phyloP scores from a whole-genome alignment of 345 rosid species.

The Eutrema heterophyllum region DNA sequence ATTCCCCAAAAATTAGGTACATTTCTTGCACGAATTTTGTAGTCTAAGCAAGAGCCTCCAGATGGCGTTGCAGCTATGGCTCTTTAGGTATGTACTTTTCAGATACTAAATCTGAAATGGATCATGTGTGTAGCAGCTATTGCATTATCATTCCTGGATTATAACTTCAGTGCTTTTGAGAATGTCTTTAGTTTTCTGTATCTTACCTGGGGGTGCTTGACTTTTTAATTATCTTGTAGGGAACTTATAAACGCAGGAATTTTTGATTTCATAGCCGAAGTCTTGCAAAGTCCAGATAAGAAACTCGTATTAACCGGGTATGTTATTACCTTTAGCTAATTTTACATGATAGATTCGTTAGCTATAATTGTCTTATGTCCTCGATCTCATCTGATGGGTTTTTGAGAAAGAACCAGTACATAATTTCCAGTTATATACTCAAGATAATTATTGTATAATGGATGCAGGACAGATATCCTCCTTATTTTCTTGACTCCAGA shows the following conservation, averaged over 20 bases:
- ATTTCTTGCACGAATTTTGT: slow-evolving; percentile 85
- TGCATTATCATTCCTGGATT: neutral
- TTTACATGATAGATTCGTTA: slow-evolving; percentile 1
- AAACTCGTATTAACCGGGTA: slow-evolving; percentile 86
- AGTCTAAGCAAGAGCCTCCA: slow-evolving; percentile 75
- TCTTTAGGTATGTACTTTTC: slow-evolving; percentile 50
- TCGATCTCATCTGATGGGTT: slow-evolving; percentile 1
- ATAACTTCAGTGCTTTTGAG: neutral
- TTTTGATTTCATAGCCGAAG: slow-evolving; percentile 64
- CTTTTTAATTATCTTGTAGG: slow-evolving; percentile 38
- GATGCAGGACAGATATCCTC: slow-evolving; percentile 93
- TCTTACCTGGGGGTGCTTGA: neutral
- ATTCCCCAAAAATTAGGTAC: slow-evolving; percentile 43
- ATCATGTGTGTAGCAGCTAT: neutral
- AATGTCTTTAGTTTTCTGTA: neutral
- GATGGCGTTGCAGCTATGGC: slow-evolving; percentile 63
- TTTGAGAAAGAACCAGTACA: neutral
- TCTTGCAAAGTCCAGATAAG: slow-evolving; percentile 70
- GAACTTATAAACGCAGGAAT: slow-evolving; percentile 74
- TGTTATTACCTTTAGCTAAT: slow-evolving; percentile 4
- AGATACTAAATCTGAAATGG: slow-evolving; percentile 13
- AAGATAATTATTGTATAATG: slow-evolving; percentile 36
- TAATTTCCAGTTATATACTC: slow-evolving; percentile 1
- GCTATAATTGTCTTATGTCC: neutral
- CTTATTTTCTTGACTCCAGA: slow-evolving; percentile 68